Evolutionary conservation across 306 rosid genomes (phyloP).

Genomic region (Pterocarpus santalinus): DNA sequence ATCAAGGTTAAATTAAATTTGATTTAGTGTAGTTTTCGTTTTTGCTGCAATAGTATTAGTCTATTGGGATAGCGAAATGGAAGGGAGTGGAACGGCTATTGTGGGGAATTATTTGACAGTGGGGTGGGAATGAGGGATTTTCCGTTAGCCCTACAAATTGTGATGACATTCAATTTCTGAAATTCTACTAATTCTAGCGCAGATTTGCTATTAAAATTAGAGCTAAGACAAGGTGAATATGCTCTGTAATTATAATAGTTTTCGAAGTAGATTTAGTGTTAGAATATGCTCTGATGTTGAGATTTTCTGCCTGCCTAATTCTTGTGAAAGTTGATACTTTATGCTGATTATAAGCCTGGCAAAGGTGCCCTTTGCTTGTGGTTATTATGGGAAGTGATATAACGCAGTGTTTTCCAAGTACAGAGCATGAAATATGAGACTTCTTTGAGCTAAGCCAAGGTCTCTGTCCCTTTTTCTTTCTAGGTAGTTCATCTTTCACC

Average conservation of each 20-base stretch:
- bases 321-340: conserved; percentile 13
- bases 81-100: conserved; percentile 24
- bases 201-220: conserved; percentile 27
- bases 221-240: no score
- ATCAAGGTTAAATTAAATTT: not conserved
- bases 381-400: conserved; percentile 13
- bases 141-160: conserved; percentile 28
- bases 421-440: conserved; percentile 35
- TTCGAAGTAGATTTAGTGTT: conserved; percentile 4
- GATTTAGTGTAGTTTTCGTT: not conserved
- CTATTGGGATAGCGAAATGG: conserved; percentile 23
- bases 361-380: conserved; percentile 23
- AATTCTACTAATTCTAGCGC: conserved; percentile 5
- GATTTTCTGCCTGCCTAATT: conserved; percentile 13
- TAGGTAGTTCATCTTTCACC: conserved; percentile 29
- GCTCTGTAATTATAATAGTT: not conserved
- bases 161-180: conserved; percentile 25
- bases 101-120: not conserved
- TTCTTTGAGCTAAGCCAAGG: conserved; percentile 33
- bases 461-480: conserved; percentile 20
- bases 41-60: not conserved
- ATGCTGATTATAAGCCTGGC: conserved; percentile 18
- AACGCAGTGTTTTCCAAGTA: conserved; percentile 13
- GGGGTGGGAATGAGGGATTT: conserved; percentile 7
- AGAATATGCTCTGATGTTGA: conserved; percentile 19